Evolutionary conservation across 495 filamentous ascomycete species (phyloP), one percentile per base, ranked within the genome.

Genomic region (Clohesyomyces aquaticus): DNA sequence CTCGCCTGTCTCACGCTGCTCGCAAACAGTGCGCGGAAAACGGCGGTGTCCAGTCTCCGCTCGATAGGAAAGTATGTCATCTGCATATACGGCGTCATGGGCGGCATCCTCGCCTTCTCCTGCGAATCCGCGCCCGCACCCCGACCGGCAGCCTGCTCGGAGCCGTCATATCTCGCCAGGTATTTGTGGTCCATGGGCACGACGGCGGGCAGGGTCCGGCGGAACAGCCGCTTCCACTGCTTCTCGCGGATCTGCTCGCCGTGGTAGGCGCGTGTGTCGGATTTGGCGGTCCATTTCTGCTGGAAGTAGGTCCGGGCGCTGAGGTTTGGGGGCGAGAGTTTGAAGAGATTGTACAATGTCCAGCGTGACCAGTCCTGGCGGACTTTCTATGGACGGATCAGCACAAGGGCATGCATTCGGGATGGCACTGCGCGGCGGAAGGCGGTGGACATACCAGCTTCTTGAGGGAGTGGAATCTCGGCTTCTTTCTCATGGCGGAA

Each of bases 361-460:
- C 91, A 93, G 77, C 96, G 96, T 79, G 91, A 95, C 95, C 93
- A 97, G 82, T 90, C 92, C 82, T 93, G 91, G 63, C 94, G 88
- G 75, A 97, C 72, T 88, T 91, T 94, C 94, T 97, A 64, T 4
- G 16, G 0, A 38, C 3, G 4, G 45, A 27, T 68, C 65, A 70
- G 70, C 63, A 73, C 38, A 52, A 43, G 19, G 41, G 60, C 28
- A 46, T 21, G 42, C 35, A 52, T 45, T 43, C n/a, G n/a, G n/a
- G n/a, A n/a, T n/a, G n/a, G n/a, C n/a, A n/a, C n/a, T n/a, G n/a
- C n/a, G n/a, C n/a, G n/a, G n/a, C n/a, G n/a, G 18, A 45, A 45
- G 57, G 47, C 43, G 52, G 29, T 22, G 50, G 23, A 74, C 82
- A 61, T 78, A 88, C 87, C 28, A 80, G 75, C 66, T 79, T 78